Percentiles rank a stretch among this genome's conserved stretches.
These are phyloP conservation scores for Candida tibetensis DNA, from an alignment of 805 yeast genomes.

Conservation along the genomic window DNA sequence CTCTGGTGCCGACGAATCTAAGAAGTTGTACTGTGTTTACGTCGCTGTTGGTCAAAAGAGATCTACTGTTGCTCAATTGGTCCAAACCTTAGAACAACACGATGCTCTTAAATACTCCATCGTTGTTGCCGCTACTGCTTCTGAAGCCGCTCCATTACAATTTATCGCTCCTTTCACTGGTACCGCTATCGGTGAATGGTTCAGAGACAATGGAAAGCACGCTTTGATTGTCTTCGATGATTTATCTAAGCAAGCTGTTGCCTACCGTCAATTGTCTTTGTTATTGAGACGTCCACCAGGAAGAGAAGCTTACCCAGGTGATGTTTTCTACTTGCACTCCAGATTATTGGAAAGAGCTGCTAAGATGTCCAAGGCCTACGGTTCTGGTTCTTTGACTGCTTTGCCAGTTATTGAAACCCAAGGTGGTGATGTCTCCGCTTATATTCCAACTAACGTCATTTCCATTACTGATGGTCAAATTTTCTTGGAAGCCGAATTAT, in stretches of 20 bases:
- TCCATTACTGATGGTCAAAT: constrained; percentile 97
- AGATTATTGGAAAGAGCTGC: constrained; percentile 97
- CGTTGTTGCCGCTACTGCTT: constrained; percentile 99
- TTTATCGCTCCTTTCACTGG: constrained; percentile 99
- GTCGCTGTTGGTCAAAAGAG: constrained; percentile 99
- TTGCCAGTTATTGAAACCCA: constrained; percentile 96
- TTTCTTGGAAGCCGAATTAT: constrained; percentile 98
- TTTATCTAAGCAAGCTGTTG: constrained; percentile 99
- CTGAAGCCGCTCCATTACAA: constrained; percentile 99
- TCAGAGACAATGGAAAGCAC: constrained; percentile 99
- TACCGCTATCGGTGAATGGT: constrained; percentile 99
- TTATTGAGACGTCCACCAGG: constrained; percentile 97
- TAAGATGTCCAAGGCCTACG: constrained; percentile 85
- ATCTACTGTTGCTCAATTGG: constrained; percentile 99
- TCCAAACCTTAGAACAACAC: constrained; percentile 96
- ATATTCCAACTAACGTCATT: constrained; percentile 96
- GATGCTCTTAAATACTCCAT: constrained; percentile 97
- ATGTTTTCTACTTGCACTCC: constrained; percentile 92
- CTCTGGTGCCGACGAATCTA: constrained; percentile 88
- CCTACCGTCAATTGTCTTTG: constrained; percentile 98
- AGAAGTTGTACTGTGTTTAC: constrained; percentile 99
- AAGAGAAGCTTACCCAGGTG: constrained; percentile 97
- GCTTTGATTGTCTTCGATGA: constrained; percentile 97
- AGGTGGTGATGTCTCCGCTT: constrained; percentile 99
- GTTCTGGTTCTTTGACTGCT: constrained; percentile 95